phyloP scores from a whole-genome alignment of 108 stramenopile species.

The Nannochloropsis salina region DNA sequence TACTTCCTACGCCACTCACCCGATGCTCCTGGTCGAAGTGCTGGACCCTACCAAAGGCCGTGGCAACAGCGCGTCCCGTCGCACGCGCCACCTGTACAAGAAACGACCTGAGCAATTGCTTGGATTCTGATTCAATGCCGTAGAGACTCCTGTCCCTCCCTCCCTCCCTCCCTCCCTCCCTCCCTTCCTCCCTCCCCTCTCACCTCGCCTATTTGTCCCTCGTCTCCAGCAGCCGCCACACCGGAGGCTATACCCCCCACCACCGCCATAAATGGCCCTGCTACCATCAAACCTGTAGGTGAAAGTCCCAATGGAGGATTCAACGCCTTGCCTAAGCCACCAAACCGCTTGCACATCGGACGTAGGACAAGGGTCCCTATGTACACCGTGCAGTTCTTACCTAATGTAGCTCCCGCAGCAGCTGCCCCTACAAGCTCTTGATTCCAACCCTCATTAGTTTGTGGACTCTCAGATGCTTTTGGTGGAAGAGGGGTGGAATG shows the following conservation, averaged over 20 bases:
- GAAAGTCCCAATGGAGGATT: no score
- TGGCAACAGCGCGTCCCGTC: neutral
- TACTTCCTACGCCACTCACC: neutral
- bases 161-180: neutral
- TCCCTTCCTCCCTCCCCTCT: conserved; percentile 9
- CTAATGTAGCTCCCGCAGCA: neutral
- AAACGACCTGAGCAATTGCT: neutral
- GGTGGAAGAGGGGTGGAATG: no score
- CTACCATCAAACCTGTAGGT: neutral
- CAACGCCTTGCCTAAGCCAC: no score
- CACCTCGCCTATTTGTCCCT: conserved; percentile 7
- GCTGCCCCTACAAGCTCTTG: neutral
- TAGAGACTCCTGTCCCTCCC: neutral
- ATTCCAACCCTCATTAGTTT: neutral
- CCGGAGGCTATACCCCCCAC: neutral
- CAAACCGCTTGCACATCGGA: no score
- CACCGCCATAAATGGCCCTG: neutral
- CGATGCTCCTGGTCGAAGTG: conserved; percentile 3
- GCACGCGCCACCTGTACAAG: neutral
- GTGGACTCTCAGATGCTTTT: neutral
- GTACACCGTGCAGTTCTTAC: neutral
- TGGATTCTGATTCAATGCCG: neutral
- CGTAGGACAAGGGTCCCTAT: no score
- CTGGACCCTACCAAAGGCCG: neutral
- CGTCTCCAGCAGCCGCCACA: neutral